A percentile compares a stretch with the other conserved stretches of the same genome.
Conservation (phyloP, 108 stramenopile species). For the Ochromonas danica region DNA sequence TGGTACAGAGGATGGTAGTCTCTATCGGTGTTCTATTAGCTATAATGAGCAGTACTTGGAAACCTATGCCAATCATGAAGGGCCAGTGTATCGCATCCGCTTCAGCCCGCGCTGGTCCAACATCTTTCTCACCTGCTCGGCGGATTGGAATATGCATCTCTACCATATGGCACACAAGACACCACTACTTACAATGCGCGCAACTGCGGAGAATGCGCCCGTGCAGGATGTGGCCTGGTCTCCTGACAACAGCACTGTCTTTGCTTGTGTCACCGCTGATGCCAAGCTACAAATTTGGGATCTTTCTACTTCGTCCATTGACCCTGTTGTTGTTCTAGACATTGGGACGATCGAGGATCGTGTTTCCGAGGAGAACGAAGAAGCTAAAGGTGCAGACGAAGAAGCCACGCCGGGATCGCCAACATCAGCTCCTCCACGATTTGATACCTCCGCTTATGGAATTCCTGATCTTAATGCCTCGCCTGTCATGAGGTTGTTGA, state of each 20-base stretch:
- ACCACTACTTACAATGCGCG: background rate
- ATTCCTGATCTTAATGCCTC: too few relatives aligned
- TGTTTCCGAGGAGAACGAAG: conserved; percentile 4
- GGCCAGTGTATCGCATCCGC: conserved; percentile 61
- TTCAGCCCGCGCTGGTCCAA: conserved; percentile 52
- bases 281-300: conserved; percentile 63
- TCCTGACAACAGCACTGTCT: conserved; percentile 50
- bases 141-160: conserved; percentile 62
- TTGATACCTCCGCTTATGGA: too few relatives aligned
- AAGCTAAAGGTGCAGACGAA: conserved; percentile 11
- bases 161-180: conserved; percentile 32
- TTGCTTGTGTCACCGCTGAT: conserved; percentile 59
- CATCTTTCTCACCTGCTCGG: conserved; percentile 56
- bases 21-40: conserved; percentile 58
- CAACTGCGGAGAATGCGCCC: conserved; percentile 11
- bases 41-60: conserved; percentile 67
- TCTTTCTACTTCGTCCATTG: conserved; percentile 43
- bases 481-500: background rate
- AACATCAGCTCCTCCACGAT: background rate
- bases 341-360: conserved; percentile 16
- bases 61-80: conserved; percentile 55
- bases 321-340: conserved; percentile 45
- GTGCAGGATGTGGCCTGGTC: conserved; percentile 63
- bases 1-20: conserved; percentile 61
- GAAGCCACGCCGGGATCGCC: background rate